Evolutionary conservation across 805 yeast species (phyloP).

Genomic region (Wickerhamomyces silvicola): DNA sequence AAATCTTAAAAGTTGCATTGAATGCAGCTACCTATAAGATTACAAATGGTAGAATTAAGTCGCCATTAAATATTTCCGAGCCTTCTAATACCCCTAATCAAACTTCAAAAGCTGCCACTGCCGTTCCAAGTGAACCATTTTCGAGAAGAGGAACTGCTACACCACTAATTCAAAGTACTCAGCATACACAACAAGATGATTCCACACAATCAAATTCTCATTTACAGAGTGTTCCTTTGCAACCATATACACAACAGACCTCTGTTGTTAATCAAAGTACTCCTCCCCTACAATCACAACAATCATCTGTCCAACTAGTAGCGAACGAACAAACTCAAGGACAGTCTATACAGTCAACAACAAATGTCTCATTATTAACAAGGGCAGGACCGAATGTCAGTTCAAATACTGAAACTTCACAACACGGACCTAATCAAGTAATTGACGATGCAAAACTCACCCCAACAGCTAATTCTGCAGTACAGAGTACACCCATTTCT

Average conservation of each 20-base stretch:
- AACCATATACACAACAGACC: not conserved
- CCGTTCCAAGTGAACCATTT: slow-evolving; percentile 7
- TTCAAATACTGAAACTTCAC: too few species aligned
- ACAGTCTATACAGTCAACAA: not conserved
- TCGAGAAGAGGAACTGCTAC: slow-evolving; percentile 4
- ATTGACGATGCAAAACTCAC: too few species aligned
- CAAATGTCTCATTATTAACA: too few species aligned
- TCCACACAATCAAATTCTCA: not conserved
- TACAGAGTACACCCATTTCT: too few species aligned
- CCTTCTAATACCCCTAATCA: slow-evolving; percentile 14
- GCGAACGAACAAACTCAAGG: not conserved
- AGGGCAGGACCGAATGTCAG: too few species aligned
- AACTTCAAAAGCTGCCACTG: slow-evolving; percentile 12
- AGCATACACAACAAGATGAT: not conserved
- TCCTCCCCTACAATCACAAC: slow-evolving; percentile 1
- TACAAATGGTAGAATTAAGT: slow-evolving; percentile 47
- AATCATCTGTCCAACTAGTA: not conserved
- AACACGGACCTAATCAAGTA: too few species aligned
- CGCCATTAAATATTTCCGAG: slow-evolving; percentile 27
- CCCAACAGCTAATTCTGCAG: not conserved
- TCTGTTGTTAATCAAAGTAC: not conserved
- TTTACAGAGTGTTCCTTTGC: not conserved
- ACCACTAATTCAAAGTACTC: slow-evolving; percentile 1
- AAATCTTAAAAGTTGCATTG: slow-evolving; percentile 72
- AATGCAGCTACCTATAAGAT: slow-evolving; percentile 67